Percentiles rank a stretch among this genome's conserved stretches.
Conservation (phyloP, 164 flowering plant species). For the Buxus sempervirens region DNA sequence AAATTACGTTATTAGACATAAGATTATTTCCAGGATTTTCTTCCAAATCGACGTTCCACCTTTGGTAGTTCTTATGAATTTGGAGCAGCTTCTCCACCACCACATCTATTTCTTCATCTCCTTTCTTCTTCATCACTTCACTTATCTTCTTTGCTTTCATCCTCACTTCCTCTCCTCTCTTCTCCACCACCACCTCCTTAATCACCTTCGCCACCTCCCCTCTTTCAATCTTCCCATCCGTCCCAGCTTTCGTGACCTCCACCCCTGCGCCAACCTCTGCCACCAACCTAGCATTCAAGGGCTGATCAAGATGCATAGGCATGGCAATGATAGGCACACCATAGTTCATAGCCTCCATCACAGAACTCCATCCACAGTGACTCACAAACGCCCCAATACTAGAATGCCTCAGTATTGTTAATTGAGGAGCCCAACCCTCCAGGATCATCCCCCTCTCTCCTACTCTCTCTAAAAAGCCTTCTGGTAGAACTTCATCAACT, state of each 20-base stretch:
- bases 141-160: constrained; percentile 22
- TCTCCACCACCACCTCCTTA: constrained; percentile 20
- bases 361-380: constrained; percentile 41
- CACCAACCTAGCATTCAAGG: constrained; percentile 35
- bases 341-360: constrained; percentile 28
- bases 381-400: constrained; percentile 33
- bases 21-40: too few relatives aligned
- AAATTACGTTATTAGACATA: too few relatives aligned
- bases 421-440: constrained; percentile 37
- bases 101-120: constrained; percentile 20
- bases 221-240: constrained; percentile 14
- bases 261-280: constrained; percentile 32
- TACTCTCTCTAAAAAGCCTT: constrained; percentile 24
- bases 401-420: constrained; percentile 21
- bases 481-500: constrained; percentile 25
- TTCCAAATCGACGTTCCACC: background rate
- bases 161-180: constrained; percentile 20
- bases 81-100: constrained; percentile 15
- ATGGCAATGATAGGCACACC: constrained; percentile 41
- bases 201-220: constrained; percentile 28
- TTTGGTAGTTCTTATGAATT: constrained; percentile 6
- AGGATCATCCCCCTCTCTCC: constrained; percentile 28
- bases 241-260: constrained; percentile 27
- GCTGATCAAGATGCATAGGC: constrained; percentile 48
- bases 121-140: constrained; percentile 15